Percentiles rank a stretch among this genome's conserved stretches.
phyloP scores from a whole-genome alignment of 2,329 filamentous ascomycete species.

The Colletotrichum simmondsii region DNA sequence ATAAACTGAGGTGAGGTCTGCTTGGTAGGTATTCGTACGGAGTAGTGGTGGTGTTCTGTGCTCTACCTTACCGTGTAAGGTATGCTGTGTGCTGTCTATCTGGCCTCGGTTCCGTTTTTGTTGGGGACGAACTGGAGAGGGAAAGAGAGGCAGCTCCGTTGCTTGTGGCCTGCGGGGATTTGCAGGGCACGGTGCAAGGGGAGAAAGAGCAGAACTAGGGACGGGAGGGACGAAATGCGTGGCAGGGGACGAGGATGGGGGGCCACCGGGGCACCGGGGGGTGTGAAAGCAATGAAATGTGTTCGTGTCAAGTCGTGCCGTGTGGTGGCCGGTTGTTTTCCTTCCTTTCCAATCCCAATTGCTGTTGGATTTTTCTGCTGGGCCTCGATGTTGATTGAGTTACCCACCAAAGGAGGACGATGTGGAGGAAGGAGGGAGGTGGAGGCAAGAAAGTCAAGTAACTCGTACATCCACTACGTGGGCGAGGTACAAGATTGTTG shows the following conservation, averaged over 20 bases:
- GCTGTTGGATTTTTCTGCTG: conserved; percentile 23
- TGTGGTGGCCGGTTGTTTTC: not conserved
- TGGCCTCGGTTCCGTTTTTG: conserved; percentile 30
- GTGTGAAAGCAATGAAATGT: not conserved
- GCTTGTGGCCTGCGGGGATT: conserved; percentile 25
- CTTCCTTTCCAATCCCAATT: conserved; percentile 8
- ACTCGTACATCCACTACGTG: not conserved
- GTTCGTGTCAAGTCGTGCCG: not conserved
- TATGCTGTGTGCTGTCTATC: not conserved
- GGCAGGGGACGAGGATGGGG: conserved; percentile 3
- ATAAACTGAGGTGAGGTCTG: not conserved
- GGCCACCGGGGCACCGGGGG: not conserved
- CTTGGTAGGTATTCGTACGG: not conserved
- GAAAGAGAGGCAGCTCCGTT: not conserved
- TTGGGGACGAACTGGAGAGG: conserved; percentile 33
- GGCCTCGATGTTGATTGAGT: conserved; percentile 10
- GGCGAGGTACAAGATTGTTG: not conserved
- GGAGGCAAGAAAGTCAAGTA: conserved; percentile 11
- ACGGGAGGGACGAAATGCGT: conserved; percentile 13
- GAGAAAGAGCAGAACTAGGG: conserved; percentile 2
- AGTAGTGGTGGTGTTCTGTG: not conserved
- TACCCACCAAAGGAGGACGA: conserved; percentile 17
- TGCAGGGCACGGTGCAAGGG: conserved; percentile 32
- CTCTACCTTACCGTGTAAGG: not conserved
- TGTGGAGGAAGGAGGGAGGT: not conserved